A percentile compares a stretch with the other conserved stretches of the same genome.
phyloP scores from a whole-genome alignment of 2,329 filamentous ascomycete genomes.

The Rosellinia necatrix region DNA sequence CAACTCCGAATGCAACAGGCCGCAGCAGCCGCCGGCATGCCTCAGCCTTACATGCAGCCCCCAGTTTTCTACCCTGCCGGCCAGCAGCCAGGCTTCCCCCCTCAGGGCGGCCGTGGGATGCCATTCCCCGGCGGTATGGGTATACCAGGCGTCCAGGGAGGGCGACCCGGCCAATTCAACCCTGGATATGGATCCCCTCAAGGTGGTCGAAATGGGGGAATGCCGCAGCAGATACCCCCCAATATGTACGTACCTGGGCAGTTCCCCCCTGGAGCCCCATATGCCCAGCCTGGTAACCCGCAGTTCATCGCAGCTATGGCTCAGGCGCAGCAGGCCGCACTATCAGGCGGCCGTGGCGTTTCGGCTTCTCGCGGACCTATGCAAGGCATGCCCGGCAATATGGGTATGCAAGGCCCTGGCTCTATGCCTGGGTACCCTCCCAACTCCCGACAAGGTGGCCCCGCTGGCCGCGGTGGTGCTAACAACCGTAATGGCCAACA shows the following conservation, averaged over 20 bases:
- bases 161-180: constrained; percentile 81
- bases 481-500: constrained; percentile 49
- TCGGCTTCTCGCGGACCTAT: constrained; percentile 73
- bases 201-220: constrained; percentile 78
- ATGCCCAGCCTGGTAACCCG: constrained; percentile 78
- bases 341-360: constrained; percentile 64
- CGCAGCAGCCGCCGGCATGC: constrained; percentile 86
- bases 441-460: constrained; percentile 50
- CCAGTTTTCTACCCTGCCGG: constrained; percentile 91
- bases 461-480: constrained; percentile 49
- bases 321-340: constrained; percentile 68
- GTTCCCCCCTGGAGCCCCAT: constrained; percentile 78
- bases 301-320: constrained; percentile 83
- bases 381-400: constrained; percentile 74
- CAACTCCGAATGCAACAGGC: constrained; percentile 98
- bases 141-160: constrained; percentile 74
- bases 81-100: constrained; percentile 73
- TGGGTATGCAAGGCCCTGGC: constrained; percentile 57
- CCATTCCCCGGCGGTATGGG: constrained; percentile 66
- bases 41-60: constrained; percentile 84
- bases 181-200: constrained; percentile 81
- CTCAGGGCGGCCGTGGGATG: constrained; percentile 67
- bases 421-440: constrained; percentile 62
- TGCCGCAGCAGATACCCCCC: constrained; percentile 84
- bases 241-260: constrained; percentile 84